Evolutionary conservation across 192 early-diverging fungal species (phyloP), one percentile per base, ranked within the genome.

Genomic region (Gamsiella multidivaricata): DNA sequence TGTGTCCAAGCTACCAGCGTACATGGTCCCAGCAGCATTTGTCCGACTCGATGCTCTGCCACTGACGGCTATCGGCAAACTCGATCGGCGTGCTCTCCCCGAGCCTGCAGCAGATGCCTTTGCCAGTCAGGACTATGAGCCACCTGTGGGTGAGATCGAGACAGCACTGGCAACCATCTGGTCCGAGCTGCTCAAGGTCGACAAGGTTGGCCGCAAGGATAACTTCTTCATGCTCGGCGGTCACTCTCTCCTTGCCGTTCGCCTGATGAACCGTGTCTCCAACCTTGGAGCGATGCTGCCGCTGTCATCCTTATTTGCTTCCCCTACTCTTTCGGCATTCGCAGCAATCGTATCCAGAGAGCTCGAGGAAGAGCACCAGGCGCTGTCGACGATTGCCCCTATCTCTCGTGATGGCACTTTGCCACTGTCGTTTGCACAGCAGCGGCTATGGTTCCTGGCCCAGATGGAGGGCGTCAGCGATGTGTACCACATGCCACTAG

Each of bases 161-260:
- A n/a, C n/a, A n/a, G n/a, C n/a, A n/a, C n/a, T n/a, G n/a, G n/a
- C n/a, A n/a, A n/a, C n/a, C n/a, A n/a, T n/a, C n/a, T n/a, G n/a
- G n/a, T n/a, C n/a, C n/a, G n/a, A n/a, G 52, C 23, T 54, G 52
- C 52, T 54, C n/a, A 5, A 25, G 8, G 29, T 54, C 52, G 33
- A 55, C 5, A 9, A 18, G 2, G 33, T 55, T 11, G 22, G 54
- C 18, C 54, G 54, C 5, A 3, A 55, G 2, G 54, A 55, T 33
- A 55, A 55, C 54, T 55, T 55, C 54, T 55, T 55, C 22, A n/a
- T n/a, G 6, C 17, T 55, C n/a, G n/a, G n/a, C n/a, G n/a, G n/a
- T n/a, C n/a, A n/a, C n/a, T n/a, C n/a, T n/a, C n/a, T n/a, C n/a
- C 54, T 55, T 18, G 54, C 54, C 22, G 54, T 36, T 2, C 29